Base-by-base conservation (phyloP, 2,329 filamentous ascomycete genomes). In the Metarhizium anisopliae region DNA sequence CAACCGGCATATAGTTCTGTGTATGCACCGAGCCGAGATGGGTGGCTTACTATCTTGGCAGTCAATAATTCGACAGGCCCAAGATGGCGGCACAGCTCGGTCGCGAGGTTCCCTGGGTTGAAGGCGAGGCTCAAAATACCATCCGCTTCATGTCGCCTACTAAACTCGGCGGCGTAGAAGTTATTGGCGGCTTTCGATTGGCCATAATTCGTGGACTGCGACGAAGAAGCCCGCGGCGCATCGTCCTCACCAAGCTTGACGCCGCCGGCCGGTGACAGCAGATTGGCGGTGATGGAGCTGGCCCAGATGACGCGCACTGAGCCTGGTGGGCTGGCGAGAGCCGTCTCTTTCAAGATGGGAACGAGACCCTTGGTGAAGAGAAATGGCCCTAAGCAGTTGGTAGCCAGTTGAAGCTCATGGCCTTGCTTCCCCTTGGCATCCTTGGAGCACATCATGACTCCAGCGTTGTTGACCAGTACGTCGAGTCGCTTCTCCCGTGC, bases 1-100 rank as follows among this genome's bases (percentile, higher is more conserved):
- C 77, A 65, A 0, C 69, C 77, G 0, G 76, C 71, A 56, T 72
- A 81, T 1, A 81, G 60, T 56, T 76, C 70, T 0, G 77, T 77
- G 60, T 78, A 79, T 0, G 75, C 77, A 0, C 77, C 78, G 32
- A 70, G 63, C 11, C 70, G 55, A 0, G 64, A 18, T 18, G 56
- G 54, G 0, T 70, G 65, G 54, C 68, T 63, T 1, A 68, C 32
- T 6, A 62, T 55, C 5, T 59, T 60, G 3, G 58, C 54, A 4
- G 40, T 3, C 1, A 69, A 11, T 20, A 55, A 55, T 4, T 42
- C 58, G 0, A 62, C 10, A 0, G 63, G 13, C 2, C 61, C 61
- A 53, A 66, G 62, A 1, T 60, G 60, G 11, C 71, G 68, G 58
- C 61, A 66, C n/a, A 75, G 61, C 7, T 74, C 70, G 0, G 71